These are phyloP conservation scores for Sporothrix mexicana DNA, from an alignment of 2,329 filamentous ascomycete species.

Conservation along the genomic window DNA sequence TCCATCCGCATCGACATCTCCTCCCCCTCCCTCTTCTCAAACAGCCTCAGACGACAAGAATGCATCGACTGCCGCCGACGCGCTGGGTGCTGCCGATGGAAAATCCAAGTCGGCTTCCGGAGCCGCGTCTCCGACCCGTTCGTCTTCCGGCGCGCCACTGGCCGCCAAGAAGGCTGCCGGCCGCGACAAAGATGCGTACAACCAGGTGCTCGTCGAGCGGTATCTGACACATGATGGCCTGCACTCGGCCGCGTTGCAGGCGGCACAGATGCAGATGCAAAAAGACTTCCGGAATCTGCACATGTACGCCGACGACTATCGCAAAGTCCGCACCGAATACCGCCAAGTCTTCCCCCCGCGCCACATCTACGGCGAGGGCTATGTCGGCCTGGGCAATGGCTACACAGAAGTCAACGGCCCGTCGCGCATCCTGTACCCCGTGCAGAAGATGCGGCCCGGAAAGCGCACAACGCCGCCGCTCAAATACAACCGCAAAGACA, in stretches of 20 bases:
- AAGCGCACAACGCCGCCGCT: constrained; percentile 75
- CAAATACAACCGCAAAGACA: constrained; percentile 77
- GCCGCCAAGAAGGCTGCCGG: constrained; percentile 34
- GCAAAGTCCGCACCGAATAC: constrained; percentile 61
- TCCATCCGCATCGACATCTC: constrained; percentile 22
- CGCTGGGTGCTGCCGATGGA: background rate
- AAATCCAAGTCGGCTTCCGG: background rate
- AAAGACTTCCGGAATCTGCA: constrained; percentile 51
- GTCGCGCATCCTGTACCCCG: constrained; percentile 78
- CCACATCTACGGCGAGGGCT: constrained; percentile 73
- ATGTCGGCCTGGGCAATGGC: constrained; percentile 87
- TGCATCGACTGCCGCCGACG: constrained; percentile 1
- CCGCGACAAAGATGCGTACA: constrained; percentile 63
- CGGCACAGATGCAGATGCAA: constrained; percentile 62
- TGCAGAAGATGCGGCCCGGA: constrained; percentile 75
- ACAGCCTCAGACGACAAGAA: background rate
- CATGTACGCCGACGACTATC: constrained; percentile 72
- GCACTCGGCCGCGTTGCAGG: constrained; percentile 59
- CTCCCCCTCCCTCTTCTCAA: background rate
- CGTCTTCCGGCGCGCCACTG: constrained; percentile 21
- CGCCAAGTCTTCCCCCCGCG: constrained; percentile 62
- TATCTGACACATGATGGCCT: constrained; percentile 61
- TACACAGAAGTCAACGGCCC: constrained; percentile 73
- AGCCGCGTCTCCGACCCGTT: constrained; percentile 27
- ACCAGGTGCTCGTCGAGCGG: constrained; percentile 59